Conservation (phyloP, 2,329 filamentous ascomycete genomes). For the Neonectria faginata region DNA sequence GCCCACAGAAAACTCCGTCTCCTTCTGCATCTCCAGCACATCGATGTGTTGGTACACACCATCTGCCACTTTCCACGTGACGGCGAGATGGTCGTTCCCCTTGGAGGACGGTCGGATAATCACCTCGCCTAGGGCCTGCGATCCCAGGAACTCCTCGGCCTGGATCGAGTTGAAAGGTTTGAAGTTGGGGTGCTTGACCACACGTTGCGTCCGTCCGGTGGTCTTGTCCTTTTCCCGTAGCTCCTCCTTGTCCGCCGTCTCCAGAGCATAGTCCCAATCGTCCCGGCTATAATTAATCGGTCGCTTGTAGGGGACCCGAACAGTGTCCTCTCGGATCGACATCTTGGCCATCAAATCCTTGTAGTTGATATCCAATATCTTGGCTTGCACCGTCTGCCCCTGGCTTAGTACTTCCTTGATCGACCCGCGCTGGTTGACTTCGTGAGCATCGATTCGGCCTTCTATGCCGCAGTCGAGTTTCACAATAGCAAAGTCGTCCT, state of each 20-base stretch:
- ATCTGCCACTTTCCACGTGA: conserved; percentile 98
- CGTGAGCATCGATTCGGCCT: conserved; percentile 84
- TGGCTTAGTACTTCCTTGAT: conserved; percentile 79
- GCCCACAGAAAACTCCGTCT: conserved; percentile 95
- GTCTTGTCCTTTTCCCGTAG: conserved; percentile 87
- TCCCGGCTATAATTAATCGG: conserved; percentile 78
- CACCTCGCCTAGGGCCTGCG: conserved; percentile 86
- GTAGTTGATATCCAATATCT: conserved; percentile 87
- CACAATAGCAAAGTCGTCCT: conserved; percentile 92
- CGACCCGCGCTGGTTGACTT: conserved; percentile 79
- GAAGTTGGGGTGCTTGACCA: conserved; percentile 98
- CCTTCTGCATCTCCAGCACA: conserved; percentile 95
- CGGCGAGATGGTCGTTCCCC: conserved; percentile 91
- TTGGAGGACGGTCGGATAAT: conserved; percentile 97
- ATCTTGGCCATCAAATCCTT: conserved; percentile 87
- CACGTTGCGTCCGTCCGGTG: conserved; percentile 87
- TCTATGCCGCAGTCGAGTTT: conserved; percentile 96
- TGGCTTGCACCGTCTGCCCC: conserved; percentile 88
- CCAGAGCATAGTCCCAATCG: conserved; percentile 89
- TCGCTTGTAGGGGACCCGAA: conserved; percentile 78
- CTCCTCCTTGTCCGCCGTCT: conserved; percentile 84
- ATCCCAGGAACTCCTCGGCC: conserved; percentile 92
- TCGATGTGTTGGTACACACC: conserved; percentile 98
- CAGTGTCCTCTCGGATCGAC: conserved; percentile 83
- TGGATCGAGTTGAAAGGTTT: conserved; percentile 91